These are phyloP conservation scores for Zangia roseola DNA, from an alignment of 768 basidiomycete species.

Conservation along the genomic window DNA sequence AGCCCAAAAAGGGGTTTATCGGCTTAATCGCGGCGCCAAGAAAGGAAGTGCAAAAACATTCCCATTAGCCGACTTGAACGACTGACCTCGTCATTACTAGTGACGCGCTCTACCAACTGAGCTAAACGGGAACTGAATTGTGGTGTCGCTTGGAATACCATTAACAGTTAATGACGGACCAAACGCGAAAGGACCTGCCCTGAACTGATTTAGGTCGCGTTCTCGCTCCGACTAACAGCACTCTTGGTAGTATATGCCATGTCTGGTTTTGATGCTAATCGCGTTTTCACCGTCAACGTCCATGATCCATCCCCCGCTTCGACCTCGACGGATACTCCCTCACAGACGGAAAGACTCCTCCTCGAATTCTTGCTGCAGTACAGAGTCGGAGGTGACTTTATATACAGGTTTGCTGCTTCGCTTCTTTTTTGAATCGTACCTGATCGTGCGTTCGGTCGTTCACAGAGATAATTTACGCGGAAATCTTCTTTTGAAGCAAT, in stretches of 20 bases:
- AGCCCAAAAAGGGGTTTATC: slow-evolving; percentile 1
- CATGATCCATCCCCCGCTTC: slow-evolving; percentile 56
- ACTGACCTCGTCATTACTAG: slow-evolving; percentile 48
- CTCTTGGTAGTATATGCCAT: slow-evolving; percentile 37
- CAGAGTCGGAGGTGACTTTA: slow-evolving; percentile 86
- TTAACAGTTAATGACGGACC: too few species aligned
- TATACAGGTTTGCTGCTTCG: slow-evolving; percentile 68
- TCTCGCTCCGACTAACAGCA: neutral
- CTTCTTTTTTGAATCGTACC: neutral
- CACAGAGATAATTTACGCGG: slow-evolving; percentile 81
- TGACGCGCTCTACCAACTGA: slow-evolving; percentile 52
- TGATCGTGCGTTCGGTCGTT: neutral
- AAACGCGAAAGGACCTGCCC: slow-evolving; percentile 33
- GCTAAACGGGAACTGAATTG: slow-evolving; percentile 37
- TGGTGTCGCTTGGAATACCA: too few species aligned
- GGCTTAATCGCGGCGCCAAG: neutral
- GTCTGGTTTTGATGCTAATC: slow-evolving; percentile 87
- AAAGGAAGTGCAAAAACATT: slow-evolving; percentile 19
- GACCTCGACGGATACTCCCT: slow-evolving; percentile 65
- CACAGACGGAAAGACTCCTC: slow-evolving; percentile 77
- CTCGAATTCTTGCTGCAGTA: slow-evolving; percentile 87
- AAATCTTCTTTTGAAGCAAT: slow-evolving; percentile 86
- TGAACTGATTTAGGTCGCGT: slow-evolving; percentile 21
- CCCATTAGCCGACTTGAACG: slow-evolving; percentile 43
- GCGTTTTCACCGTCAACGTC: slow-evolving; percentile 78